These are phyloP conservation scores for Candida endomychidarum DNA, from an alignment of 805 yeast genomes.

Conservation along the genomic window DNA sequence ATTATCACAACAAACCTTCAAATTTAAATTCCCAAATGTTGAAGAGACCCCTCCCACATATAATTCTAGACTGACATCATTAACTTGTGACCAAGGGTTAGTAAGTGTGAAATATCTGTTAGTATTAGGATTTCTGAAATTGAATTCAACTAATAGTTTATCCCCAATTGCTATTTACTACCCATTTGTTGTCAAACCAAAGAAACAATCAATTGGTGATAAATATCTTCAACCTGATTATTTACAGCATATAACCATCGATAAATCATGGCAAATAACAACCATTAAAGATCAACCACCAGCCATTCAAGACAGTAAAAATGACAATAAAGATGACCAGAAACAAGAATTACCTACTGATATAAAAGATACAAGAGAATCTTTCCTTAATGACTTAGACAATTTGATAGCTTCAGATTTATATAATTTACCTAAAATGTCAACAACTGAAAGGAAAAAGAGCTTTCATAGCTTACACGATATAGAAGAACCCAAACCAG, in stretches of 20 bases:
- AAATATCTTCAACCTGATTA: constrained; percentile 32
- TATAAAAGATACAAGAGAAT: constrained; percentile 11
- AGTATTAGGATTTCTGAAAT: constrained; percentile 29
- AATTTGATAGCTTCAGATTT: constrained; percentile 32
- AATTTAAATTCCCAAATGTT: constrained; percentile 24
- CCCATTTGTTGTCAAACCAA: constrained; percentile 30
- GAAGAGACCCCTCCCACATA: constrained; percentile 39
- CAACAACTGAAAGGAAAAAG: constrained; percentile 32
- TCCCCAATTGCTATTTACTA: constrained; percentile 30
- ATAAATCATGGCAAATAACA: constrained; percentile 29
- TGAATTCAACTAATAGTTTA: constrained; percentile 16
- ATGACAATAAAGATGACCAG: no score
- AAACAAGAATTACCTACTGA: no score
- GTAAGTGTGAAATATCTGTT: constrained; percentile 37
- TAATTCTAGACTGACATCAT: constrained; percentile 41
- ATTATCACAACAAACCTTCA: constrained; percentile 19
- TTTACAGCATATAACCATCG: constrained; percentile 24
- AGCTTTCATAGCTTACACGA: constrained; percentile 24
- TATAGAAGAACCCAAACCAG: constrained; percentile 13
- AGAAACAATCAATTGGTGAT: constrained; percentile 24
- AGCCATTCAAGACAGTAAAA: no score
- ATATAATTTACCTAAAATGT: constrained; percentile 33
- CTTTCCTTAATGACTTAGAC: constrained; percentile 32
- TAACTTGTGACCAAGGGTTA: constrained; percentile 39
- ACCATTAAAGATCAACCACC: constrained; percentile 1